phyloP scores from a whole-genome alignment of 257 asterid genomes.

The Oldenlandia corymbosa region DNA sequence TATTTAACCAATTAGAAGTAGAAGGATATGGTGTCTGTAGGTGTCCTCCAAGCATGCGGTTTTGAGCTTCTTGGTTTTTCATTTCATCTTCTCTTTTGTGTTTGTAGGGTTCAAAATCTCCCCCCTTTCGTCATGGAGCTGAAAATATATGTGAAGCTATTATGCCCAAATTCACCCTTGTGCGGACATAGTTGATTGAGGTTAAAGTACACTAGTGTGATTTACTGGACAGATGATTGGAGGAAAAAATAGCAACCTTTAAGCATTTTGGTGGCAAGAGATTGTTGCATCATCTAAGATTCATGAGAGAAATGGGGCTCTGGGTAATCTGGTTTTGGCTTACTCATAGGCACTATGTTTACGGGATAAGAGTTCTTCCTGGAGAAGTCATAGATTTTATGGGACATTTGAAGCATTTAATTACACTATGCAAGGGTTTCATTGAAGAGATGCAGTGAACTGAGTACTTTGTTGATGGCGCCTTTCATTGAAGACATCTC shows the following conservation, averaged over 20 bases:
- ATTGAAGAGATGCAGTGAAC: not conserved
- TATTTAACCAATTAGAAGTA: too few species aligned
- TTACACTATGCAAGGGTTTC: not conserved
- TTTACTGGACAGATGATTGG: not conserved
- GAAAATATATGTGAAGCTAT: constrained; percentile 27
- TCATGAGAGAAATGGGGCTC: not conserved
- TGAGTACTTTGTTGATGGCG: too few species aligned
- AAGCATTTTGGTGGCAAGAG: not conserved
- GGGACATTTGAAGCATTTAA: not conserved
- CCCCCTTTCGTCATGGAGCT: constrained; percentile 55
- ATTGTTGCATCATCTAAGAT: not conserved
- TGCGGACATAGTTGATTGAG: not conserved
- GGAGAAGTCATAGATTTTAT: not conserved
- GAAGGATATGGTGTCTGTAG: constrained; percentile 65
- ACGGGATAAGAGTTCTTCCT: not conserved
- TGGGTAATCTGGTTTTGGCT: not conserved
- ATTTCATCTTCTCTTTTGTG: not conserved
- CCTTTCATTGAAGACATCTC: too few species aligned
- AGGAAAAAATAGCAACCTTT: not conserved
- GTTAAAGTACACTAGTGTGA: not conserved
- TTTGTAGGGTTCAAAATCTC: constrained; percentile 44
- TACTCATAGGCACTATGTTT: not conserved
- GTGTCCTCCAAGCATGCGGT: constrained; percentile 48
- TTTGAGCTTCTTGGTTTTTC: too few species aligned
- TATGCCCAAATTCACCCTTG: not conserved